Base-by-base conservation (phyloP, 1,284 basidiomycete genomes). In the Marasmius sp. region DNA sequence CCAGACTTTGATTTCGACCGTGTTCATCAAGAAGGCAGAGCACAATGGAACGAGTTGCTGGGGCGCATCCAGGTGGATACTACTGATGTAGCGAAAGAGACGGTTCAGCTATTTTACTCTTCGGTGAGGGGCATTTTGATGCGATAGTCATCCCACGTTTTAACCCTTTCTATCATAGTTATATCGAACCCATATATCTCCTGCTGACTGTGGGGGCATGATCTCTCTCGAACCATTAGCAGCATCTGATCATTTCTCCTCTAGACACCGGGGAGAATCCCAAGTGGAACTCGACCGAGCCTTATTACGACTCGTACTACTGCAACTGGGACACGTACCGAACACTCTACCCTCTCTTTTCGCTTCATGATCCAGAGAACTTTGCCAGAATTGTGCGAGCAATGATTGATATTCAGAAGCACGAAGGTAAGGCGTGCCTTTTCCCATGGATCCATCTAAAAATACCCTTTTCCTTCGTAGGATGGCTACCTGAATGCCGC, bases 311-410 rank as follows among this genome's bases (percentile, higher is more conserved):
- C 65, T 87, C 86, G 0, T 82, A 87, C 61, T 91, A 88, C 67
- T 89, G 87, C 71, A 89, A 88, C 84, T 88, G 86, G 87, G 86
- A 89, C 64, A 87, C 86, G 0, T 87, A 82, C 68, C 78, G 85
- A 14, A 86, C 85, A 0, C 71, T 87, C 2, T 88, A 81, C 66
- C 81, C 85, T 1, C 74, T 86, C 37, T 82, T 83, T 78, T 82
- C 85, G 0, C 74, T 88, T n/a, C 85, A 87, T 60, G 86, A 87
- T 66, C 85, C 85, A 1, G 75, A 74, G 34, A 81, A 76, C 10
- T 87, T 86, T 67, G 77, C 85, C 0, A 74, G 74, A 18, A 86
- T 87, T 57, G 84, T 87, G 1, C 75, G 85, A 10, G 85, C 83
- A 0, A 82, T 86, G 81, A 83, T 89, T 60, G 82, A 88, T 69